A percentile compares a stretch with the other conserved stretches of the same genome.
Conservation (phyloP, 2,329 filamentous ascomycete genomes). For the Hypoxylon rubiginosum region DNA sequence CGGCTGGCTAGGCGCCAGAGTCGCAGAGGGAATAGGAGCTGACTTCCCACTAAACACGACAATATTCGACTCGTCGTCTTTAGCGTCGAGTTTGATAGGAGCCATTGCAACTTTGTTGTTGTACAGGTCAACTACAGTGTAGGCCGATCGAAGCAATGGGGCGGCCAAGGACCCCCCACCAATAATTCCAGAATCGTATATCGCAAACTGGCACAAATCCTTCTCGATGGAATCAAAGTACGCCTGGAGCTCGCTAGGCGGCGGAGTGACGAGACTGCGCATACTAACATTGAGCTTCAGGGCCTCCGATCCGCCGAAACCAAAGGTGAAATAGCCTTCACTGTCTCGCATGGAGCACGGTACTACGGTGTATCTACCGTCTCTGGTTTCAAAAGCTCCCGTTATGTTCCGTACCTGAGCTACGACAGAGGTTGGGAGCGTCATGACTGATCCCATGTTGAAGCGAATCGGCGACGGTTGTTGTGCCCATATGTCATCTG, state of each 20-base stretch:
- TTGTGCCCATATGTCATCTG: constrained; percentile 15
- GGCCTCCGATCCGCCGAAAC: constrained; percentile 6
- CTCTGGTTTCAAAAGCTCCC: constrained; percentile 5
- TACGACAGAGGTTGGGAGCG: constrained; percentile 6
- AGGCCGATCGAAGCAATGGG: constrained; percentile 12
- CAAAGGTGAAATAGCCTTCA: constrained; percentile 16
- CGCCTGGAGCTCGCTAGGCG: constrained; percentile 1
- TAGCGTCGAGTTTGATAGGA: constrained; percentile 1
- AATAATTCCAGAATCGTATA: neutral
- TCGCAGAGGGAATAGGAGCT: constrained; percentile 12
- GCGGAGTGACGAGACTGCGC: constrained; percentile 8
- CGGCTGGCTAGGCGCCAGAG: constrained; percentile 7
- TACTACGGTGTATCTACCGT: constrained; percentile 11
- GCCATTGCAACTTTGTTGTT: constrained; percentile 16
- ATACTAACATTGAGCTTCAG: constrained; percentile 14
- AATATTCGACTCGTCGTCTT: constrained; percentile 2
- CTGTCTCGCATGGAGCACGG: constrained; percentile 14
- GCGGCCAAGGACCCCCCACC: neutral
- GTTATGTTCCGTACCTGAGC: constrained; percentile 18
- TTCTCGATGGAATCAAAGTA: constrained; percentile 11
- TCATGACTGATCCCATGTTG: constrained; percentile 11
- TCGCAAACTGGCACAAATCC: constrained; percentile 11
- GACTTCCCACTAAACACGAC: neutral
- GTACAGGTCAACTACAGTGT: constrained; percentile 13
- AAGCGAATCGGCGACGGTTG: constrained; percentile 5